Evolutionary conservation across 352 stramenopile species (phyloP).

Genomic region (Phytopythium montanum): DNA sequence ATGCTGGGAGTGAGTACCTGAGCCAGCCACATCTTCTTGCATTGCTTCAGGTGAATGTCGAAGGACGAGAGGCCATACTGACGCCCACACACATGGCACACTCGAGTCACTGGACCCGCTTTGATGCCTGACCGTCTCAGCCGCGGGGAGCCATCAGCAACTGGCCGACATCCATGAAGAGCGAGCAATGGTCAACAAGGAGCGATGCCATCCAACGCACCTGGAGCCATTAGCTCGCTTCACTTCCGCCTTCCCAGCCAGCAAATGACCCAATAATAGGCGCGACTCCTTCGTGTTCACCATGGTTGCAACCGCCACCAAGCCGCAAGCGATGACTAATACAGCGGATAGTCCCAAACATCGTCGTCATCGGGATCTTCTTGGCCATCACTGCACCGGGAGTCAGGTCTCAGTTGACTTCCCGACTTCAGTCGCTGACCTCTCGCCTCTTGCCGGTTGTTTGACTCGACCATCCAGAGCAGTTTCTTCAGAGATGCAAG

Average conservation of each 20-base stretch:
- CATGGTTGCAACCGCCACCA: not conserved
- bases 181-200: not conserved
- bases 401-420: not conserved
- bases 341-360: constrained; percentile 63
- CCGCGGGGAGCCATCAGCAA: not conserved
- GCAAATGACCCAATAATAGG: constrained; percentile 1
- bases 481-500: constrained; percentile 49
- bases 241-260: not conserved
- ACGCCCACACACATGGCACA: constrained; percentile 76
- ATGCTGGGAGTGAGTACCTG: constrained; percentile 22
- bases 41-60: constrained; percentile 83
- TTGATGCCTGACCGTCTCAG: constrained; percentile 25
- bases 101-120: constrained; percentile 52
- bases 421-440: constrained; percentile 16
- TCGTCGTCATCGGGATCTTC: constrained; percentile 35
- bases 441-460: constrained; percentile 19
- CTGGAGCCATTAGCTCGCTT: constrained; percentile 12
- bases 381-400: not conserved
- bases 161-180: not conserved
- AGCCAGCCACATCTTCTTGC: constrained; percentile 76
- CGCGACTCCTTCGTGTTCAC: not conserved
- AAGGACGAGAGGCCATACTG: constrained; percentile 81
- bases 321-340: constrained; percentile 10
- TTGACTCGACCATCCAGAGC: constrained; percentile 56
- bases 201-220: not conserved